Evolutionary conservation across 108 stramenopile species (phyloP).

Genomic region (Skeletonema marinoi): DNA sequence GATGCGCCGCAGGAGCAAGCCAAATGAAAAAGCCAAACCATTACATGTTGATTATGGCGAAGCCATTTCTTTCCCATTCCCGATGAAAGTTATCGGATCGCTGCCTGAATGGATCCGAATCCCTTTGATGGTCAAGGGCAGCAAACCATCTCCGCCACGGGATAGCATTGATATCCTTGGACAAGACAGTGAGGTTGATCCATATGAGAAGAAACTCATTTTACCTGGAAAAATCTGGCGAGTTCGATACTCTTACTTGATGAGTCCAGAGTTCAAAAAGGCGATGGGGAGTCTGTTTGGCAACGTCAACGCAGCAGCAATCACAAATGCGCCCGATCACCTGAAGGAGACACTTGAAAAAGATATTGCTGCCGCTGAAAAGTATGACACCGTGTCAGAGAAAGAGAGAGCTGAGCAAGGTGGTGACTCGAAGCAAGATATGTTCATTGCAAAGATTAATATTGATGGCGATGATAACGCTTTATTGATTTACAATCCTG

Average conservation of each 20-base stretch:
- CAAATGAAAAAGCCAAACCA: background rate
- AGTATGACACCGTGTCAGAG: constrained; percentile 19
- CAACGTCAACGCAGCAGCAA: background rate
- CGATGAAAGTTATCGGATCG: constrained; percentile 16
- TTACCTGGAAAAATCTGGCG: constrained; percentile 34
- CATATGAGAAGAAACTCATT: constrained; percentile 26
- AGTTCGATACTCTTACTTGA: constrained; percentile 13
- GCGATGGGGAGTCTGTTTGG: constrained; percentile 6
- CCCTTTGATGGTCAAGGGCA: constrained; percentile 1
- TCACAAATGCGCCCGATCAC: constrained; percentile 21
- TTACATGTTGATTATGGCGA: constrained; percentile 16
- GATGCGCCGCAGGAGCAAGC: background rate
- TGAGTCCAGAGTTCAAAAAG: constrained; percentile 16
- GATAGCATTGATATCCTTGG: constrained; percentile 32
- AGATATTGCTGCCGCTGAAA: constrained; percentile 9
- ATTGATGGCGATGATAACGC: background rate
- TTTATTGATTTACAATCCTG: constrained; percentile 29
- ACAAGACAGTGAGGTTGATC: constrained; percentile 1
- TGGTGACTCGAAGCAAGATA: constrained; percentile 26
- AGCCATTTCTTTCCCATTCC: constrained; percentile 2
- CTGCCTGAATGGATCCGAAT: constrained; percentile 27
- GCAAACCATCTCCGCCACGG: constrained; percentile 17
- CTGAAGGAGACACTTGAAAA: constrained; percentile 6
- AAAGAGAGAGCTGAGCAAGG: constrained; percentile 22
- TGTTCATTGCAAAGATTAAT: constrained; percentile 24